Base-by-base conservation (phyloP, 192 early-diverging fungal species). In the Umbelopsis isabellina region DNA sequence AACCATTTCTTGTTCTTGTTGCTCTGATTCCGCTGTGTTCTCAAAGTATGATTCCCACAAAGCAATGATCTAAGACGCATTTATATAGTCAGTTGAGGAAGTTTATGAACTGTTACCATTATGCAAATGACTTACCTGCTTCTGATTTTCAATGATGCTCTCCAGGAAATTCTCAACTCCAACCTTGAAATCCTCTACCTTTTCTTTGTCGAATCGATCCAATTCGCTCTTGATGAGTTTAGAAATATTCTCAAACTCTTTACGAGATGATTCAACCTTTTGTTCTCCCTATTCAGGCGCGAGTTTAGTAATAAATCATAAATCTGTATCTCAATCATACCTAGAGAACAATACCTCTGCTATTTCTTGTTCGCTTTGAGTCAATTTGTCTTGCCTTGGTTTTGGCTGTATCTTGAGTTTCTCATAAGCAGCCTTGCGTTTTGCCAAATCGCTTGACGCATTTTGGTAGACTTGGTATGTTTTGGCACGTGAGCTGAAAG, bases 131-230 rank as follows among this genome's bases (percentile, higher is more conserved):
- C 20, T 46, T 75, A 92, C 89, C 85, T 94, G 81, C 47, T 91
- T 88, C 80, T 96, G 93, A 46, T 89, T 91, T 53, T 91, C 87
- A 55, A 96, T 83, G 83, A 94, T 88, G 27, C 87, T 88, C 46
- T 81, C 77, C 76, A 96, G 83, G 41, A 92, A 93, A 4, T 83
- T 70, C 67, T 94, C 91, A 46, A 94, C 82, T 46, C 88, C 79
- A 35, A 83, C 84, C 72, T 91, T 87, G 71, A 96, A 93, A 69
- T 96, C 94, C 47, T 87, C 85, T 25, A 94, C 89, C 46, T 91
- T 90, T 64, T 91, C 89, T 7, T 81, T 80, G 75, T 96, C 94
- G 74, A 93, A 94, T 41, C 91, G 83, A 67, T 88, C 90, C 64
- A 96, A 71, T 77, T 96, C 94, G 20, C 79, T 80, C 68, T 85